Conservation (phyloP, 192 early-diverging fungal genomes). For the Spizellomyces punctatus region DNA sequence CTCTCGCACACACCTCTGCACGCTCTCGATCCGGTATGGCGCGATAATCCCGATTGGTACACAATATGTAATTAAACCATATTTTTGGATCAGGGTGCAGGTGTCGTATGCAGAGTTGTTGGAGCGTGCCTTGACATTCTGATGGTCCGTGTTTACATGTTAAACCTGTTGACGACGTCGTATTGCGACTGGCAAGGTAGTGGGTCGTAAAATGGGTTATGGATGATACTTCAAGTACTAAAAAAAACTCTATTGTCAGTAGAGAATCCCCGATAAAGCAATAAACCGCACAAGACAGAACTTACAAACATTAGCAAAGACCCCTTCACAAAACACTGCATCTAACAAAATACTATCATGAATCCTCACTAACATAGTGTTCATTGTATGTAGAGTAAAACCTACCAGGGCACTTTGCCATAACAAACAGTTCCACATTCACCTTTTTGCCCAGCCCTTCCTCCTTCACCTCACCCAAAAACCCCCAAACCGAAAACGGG, state of each 20-base stretch:
- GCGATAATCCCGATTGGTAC: slow-evolving; percentile 37
- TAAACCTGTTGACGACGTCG: slow-evolving; percentile 34
- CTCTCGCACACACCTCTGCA: slow-evolving; percentile 35
- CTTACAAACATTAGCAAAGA: slow-evolving; percentile 49
- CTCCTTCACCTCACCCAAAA: background rate
- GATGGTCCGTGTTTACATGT: slow-evolving; percentile 54
- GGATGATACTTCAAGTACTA: slow-evolving; percentile 41
- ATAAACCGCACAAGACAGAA: background rate
- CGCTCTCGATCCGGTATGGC: slow-evolving; percentile 30
- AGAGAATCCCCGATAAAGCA: background rate
- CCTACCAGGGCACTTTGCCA: slow-evolving; percentile 73
- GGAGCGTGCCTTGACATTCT: slow-evolving; percentile 57
- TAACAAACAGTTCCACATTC: slow-evolving; percentile 68
- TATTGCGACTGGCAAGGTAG: slow-evolving; percentile 49
- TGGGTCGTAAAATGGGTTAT: slow-evolving; percentile 50
- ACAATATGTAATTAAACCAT: slow-evolving; percentile 48
- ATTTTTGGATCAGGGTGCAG: slow-evolving; percentile 30
- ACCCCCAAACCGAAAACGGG: background rate
- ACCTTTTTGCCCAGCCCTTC: slow-evolving; percentile 29
- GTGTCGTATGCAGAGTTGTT: slow-evolving; percentile 54
- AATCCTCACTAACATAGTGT: background rate
- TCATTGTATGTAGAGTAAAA: slow-evolving; percentile 7
- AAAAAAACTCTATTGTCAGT: background rate
- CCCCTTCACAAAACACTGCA: slow-evolving; percentile 48
- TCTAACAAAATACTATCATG: slow-evolving; percentile 4